Evolutionary conservation across 176 grass and related monocot species (phyloP), one percentile per base, ranked within the genome.

Genomic region (Juncus inflexus): DNA sequence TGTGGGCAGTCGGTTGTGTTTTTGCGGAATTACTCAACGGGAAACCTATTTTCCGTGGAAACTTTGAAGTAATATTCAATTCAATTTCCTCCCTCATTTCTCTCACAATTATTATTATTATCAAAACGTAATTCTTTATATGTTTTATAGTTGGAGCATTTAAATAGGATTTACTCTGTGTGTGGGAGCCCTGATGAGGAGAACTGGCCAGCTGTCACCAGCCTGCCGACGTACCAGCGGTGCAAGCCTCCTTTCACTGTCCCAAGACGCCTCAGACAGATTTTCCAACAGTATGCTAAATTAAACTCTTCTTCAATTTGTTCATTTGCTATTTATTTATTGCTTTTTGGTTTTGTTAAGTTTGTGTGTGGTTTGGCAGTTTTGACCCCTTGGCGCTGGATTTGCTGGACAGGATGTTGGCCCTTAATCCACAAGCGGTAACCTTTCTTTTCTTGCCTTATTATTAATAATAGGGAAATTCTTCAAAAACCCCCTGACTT

Each of bases 1-100:
- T 96, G 87, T 96, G 91, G 91, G 90, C 91, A 35, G 91, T 96
- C 39, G 91, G 91, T 88, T 96, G 91, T 66, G 87, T 96, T 69
- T 88, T 96, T 81, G 91, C 87, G 36, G 91, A 96, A 78, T 85
- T 96, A 60, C 81, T 96, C 35, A 64, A 83, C 78, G 84, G 87
- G 70, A 96, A 86, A 75, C 91, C 87, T 55, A 86, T 96, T 56
- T 74, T 96, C 35, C 81, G 79, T 47, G 91, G 91, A 81, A 96
- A 96, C 70, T 87, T 85, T 63, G 91, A 96, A 72, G 86, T 95
- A 74, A n/a, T n/a, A n/a, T n/a, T n/a, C n/a, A n/a, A n/a, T n/a
- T n/a, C n/a, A n/a, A n/a, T n/a, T n/a, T n/a, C n/a, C n/a, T n/a
- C n/a, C n/a, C n/a, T n/a, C n/a, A n/a, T n/a, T n/a, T n/a, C n/a